Evolutionary conservation across 306 rosid species (phyloP), one percentile per base, ranked within the genome.

Genomic region (Cucurbita argyrosperma): DNA sequence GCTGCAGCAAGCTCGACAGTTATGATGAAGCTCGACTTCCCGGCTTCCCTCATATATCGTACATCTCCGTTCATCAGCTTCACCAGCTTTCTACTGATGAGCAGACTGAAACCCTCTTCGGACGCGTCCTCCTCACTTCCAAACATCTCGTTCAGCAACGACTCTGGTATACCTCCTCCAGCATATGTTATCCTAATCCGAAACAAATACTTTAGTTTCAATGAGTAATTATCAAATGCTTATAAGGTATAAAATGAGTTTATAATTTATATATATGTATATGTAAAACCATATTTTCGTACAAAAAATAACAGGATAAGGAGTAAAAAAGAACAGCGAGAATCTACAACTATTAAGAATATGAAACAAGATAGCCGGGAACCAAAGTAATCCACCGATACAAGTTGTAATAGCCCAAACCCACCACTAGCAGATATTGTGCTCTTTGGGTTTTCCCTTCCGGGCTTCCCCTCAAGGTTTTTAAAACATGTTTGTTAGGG

Each of bases 1-100:
- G 63, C 66, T 21, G 66, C 68, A 55, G 96, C 96, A 72, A 94
- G 96, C 83, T 94, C 95, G 46, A 65, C 91, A 8, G 96, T 78
- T 72, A 91, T 79, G 82, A 89, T 88, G 81, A 94, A 89, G 74
- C 86, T 85, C 3, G 95, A 81, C 74, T 76, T 90, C n/a, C 89
- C 96, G 18, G 82, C 95, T 88, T 91, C 96, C 77, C 87, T 85
- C 54, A 94, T 80, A 81, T 89, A 91, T 46, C 83, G 87, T 16
- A 91, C 90, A 55, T 89, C 97, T 52, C 99, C 99, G 73, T 84
- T 89, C 97, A 94, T 94, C 26, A 89, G 91, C 83, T 88, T 88
- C 81, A 91, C 83, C 60, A 94, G 85, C 76, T 88, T 91, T 76
- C 96, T 83, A 79, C 99, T 87, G 74, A 94, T 84, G 45, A 91